Evolutionary conservation across 1,284 basidiomycete species (phyloP).

Genomic region (Melampsora americana): DNA sequence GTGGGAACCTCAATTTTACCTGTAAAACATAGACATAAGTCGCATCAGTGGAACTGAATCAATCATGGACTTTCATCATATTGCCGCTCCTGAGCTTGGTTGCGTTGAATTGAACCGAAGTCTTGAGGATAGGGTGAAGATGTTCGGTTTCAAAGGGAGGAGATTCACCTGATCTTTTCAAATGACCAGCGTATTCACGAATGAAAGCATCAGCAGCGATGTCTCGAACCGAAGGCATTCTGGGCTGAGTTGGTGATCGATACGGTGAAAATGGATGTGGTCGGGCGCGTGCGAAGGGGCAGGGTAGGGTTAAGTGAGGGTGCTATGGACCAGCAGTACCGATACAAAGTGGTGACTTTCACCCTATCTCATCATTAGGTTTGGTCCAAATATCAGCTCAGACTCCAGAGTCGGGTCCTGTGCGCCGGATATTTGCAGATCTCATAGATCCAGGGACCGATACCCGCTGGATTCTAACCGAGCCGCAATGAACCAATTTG

Average conservation of each 20-base stretch:
- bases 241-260: neutral
- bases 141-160: neutral
- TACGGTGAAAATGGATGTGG: too few species aligned
- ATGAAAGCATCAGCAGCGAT: conserved; percentile 78
- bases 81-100: neutral
- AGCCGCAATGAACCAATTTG: too few species aligned
- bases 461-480: too few species aligned
- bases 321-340: too few species aligned
- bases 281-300: too few species aligned
- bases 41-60: neutral
- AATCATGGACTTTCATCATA: neutral
- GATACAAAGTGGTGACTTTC: too few species aligned
- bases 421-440: too few species aligned
- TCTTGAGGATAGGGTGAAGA: neutral
- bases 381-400: too few species aligned
- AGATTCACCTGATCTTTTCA: conserved; percentile 74
- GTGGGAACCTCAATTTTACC: conserved; percentile 95
- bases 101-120: conserved; percentile 45
- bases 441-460: too few species aligned
- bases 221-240: conserved; percentile 52
- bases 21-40: conserved; percentile 45
- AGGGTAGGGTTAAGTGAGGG: too few species aligned
- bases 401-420: too few species aligned
- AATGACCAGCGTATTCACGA: conserved; percentile 82
- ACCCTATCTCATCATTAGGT: too few species aligned